Base-by-base conservation (phyloP, 192 early-diverging fungal species). In the Entomortierella lignicola region DNA sequence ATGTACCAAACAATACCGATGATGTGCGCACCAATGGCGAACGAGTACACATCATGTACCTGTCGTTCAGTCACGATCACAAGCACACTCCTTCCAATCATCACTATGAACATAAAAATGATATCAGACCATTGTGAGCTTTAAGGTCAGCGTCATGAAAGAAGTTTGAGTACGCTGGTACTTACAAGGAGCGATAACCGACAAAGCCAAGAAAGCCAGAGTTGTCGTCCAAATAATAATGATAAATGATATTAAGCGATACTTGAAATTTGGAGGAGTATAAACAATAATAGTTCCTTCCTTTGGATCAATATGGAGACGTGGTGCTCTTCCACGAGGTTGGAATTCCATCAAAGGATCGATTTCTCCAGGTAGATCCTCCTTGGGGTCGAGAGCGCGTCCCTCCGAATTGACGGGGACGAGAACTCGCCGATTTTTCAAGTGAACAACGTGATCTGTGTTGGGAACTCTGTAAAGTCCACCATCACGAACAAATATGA, bases 401-500 rank as follows among this genome's bases (percentile, higher is more conserved):
- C 91, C 89, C 26, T 81, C 53, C 8, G 79, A 84, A 30, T 92
- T 89, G 13, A 93, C 85, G 15, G 92, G 95, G 11, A 98, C 88
- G 44, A 98, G 80, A 89, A 98, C 95, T 37, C 85, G 79, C 5
- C 92, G 85, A 15, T 90, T 89, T 21, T 91, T 93, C 50, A 94
- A 87, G 4, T 98, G 88, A 26, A 94, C 90, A 20, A 97, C 88
- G 7, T 89, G 90, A 70, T 99, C 96, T 29, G 88, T 81, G 27
- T 93, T 92, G 2, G 98, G 98, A 5, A 91, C 97, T 21, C 97
- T 89, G 64, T 94, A 73, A 68, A 91, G 89, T 20, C 86, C 83
- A 7, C 85, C 94, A 72, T 90, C 84, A 8, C 84, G 85, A 31
- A 79, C 82, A 72, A 93, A 92, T n/a, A 60, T 74, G 12, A 89